Percentiles rank a stretch among this genome's conserved stretches.
These are phyloP conservation scores for Zygosaccharomyces bisporus DNA, from an alignment of 805 yeast species.

Conservation along the genomic window DNA sequence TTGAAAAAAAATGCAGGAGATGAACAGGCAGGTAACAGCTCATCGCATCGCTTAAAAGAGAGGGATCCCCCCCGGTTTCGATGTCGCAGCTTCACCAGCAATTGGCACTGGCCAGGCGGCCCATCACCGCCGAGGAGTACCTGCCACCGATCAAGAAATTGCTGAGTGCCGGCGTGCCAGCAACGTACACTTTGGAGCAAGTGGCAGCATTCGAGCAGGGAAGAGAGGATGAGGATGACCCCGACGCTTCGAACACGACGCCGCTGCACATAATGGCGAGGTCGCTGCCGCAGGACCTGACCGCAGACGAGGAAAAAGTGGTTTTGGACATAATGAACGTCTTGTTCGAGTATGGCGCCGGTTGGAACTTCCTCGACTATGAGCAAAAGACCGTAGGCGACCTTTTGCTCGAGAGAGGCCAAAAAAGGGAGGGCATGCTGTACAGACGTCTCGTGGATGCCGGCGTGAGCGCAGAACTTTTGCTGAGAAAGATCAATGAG, in stretches of 20 bases:
- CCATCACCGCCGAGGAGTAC: constrained; percentile 45
- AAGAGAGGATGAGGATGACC: constrained; percentile 33
- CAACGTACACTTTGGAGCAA: constrained; percentile 80
- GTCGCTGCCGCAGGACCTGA: constrained; percentile 39
- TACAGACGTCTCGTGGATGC: constrained; percentile 62
- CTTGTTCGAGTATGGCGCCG: constrained; percentile 82
- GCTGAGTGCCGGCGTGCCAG: constrained; percentile 66
- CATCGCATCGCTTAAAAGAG: background rate
- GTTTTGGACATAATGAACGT: constrained; percentile 55
- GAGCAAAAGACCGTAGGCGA: constrained; percentile 83
- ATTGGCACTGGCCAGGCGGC: constrained; percentile 49
- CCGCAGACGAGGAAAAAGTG: constrained; percentile 42
- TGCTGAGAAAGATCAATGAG: constrained; percentile 68
- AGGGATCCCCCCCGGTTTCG: background rate
- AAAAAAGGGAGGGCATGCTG: constrained; percentile 39
- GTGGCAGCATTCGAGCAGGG: constrained; percentile 54
- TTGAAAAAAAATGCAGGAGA: too few relatives aligned
- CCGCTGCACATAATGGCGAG: constrained; percentile 71
- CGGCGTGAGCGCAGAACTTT: constrained; percentile 84
- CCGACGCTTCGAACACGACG: constrained; percentile 57
- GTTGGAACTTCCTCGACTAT: constrained; percentile 78
- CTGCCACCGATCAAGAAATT: constrained; percentile 44
- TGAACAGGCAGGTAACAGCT: too few relatives aligned
- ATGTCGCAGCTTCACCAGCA: constrained; percentile 76
- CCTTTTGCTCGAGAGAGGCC: constrained; percentile 53